Evolutionary conservation across 441 rosid species (phyloP).

Genomic region (Monsonia emarginata): DNA sequence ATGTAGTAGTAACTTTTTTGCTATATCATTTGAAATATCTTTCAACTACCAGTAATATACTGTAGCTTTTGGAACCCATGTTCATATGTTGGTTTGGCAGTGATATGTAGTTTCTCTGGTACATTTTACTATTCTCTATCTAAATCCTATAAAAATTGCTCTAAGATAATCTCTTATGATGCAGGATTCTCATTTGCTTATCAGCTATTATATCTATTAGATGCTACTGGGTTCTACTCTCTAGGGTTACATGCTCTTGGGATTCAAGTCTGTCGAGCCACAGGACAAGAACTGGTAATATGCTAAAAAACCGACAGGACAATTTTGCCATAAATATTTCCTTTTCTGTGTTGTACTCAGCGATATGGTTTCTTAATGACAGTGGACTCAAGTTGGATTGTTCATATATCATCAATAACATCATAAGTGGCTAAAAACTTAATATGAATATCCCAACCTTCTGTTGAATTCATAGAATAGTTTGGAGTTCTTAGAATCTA

Average conservation of each 20-base stretch:
- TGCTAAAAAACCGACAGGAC: constrained; percentile 5
- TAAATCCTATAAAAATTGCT: constrained; percentile 12
- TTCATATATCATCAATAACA: background rate
- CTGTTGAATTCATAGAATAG: too few relatives aligned
- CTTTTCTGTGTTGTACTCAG: too few relatives aligned
- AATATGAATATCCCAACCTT: too few relatives aligned
- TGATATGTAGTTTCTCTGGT: constrained; percentile 2
- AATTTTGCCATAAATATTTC: too few relatives aligned
- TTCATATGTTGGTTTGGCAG: constrained; percentile 13
- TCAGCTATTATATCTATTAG: constrained; percentile 84
- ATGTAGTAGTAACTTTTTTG: too few relatives aligned
- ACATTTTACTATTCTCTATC: background rate
- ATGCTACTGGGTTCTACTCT: constrained; percentile 91
- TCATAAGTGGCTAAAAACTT: too few relatives aligned
- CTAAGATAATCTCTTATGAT: constrained; percentile 23
- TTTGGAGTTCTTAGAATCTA: too few relatives aligned
- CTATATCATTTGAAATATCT: too few relatives aligned
- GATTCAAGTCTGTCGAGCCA: constrained; percentile 93
- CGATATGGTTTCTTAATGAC: background rate
- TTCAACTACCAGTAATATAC: background rate
- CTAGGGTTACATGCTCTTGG: constrained; percentile 88
- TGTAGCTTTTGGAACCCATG: background rate
- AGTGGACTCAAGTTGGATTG: background rate
- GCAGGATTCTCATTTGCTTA: constrained; percentile 86
- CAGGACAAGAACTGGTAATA: constrained; percentile 94